Evolutionary conservation across 1,284 basidiomycete genomes (phyloP).

Genomic region (Pascua sp.): DNA sequence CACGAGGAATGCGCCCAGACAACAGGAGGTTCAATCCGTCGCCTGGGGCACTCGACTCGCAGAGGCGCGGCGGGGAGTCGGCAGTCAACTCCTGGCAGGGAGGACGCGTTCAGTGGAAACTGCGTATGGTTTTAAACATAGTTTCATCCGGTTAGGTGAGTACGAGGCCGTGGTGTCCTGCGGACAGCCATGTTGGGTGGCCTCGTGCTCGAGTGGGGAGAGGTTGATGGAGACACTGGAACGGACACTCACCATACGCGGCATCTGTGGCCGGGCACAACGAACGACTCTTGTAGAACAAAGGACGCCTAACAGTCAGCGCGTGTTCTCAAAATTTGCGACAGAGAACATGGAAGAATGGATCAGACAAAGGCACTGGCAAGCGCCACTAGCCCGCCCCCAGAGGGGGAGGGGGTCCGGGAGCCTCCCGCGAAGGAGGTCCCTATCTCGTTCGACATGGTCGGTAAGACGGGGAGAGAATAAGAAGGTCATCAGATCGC

Average conservation of each 20-base stretch:
- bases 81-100: conserved; percentile 46
- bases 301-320: conserved; percentile 8
- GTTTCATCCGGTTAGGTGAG: conserved; percentile 41
- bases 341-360: not conserved
- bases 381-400: conserved; percentile 48
- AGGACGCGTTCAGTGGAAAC: conserved; percentile 52
- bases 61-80: conserved; percentile 26
- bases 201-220: no score
- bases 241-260: conserved; percentile 6
- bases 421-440: conserved; percentile 48
- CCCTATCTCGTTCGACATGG: conserved; percentile 52
- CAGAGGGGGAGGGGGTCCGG: conserved; percentile 37
- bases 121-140: conserved; percentile 51
- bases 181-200: not conserved
- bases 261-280: no score
- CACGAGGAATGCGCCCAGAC: conserved; percentile 32
- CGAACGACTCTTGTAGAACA: no score
- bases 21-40: conserved; percentile 46
- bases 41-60: conserved; percentile 22
- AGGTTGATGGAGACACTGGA: not conserved
- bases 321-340: not conserved
- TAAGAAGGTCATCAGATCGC: conserved; percentile 48
- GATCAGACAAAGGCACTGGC: conserved; percentile 53
- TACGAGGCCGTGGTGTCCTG: not conserved
- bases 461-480: conserved; percentile 54